Percentiles rank a stretch among this genome's conserved stretches.
Conservation (phyloP, 441 rosid species). For the Breynia disticha region DNA sequence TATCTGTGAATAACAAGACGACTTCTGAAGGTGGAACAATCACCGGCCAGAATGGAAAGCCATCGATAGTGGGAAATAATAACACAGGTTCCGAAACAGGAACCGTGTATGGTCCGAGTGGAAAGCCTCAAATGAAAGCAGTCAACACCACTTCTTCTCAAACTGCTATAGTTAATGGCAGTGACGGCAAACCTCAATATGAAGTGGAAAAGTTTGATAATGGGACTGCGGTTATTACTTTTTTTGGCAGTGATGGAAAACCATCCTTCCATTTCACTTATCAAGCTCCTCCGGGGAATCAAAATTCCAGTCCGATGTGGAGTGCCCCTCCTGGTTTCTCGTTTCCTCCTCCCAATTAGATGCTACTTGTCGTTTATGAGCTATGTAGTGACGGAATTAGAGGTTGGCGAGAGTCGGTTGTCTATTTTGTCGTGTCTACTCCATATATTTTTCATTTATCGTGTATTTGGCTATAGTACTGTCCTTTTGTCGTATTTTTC, state of each 20-base stretch:
- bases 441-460: no score
- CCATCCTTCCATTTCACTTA: background rate
- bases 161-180: background rate
- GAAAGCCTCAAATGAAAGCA: background rate
- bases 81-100: background rate
- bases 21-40: constrained; percentile 4
- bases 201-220: constrained; percentile 3
- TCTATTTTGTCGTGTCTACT: no score
- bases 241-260: background rate
- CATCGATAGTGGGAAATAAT: background rate
- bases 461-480: no score
- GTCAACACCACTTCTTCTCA: background rate
- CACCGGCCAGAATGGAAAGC: background rate
- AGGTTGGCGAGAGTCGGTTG: no score
- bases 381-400: no score
- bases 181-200: constrained; percentile 2
- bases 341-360: background rate
- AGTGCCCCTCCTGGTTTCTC: background rate
- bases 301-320: background rate
- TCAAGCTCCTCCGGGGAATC: background rate
- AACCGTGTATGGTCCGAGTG: background rate
- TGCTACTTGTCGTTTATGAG: no score
- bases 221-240: background rate
- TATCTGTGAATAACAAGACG: constrained; percentile 1
- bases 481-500: no score